A percentile compares a stretch with the other conserved stretches of the same genome.
Evolutionary conservation across 2,329 filamentous ascomycete species (phyloP).

Genomic region (Fusarium poae): DNA sequence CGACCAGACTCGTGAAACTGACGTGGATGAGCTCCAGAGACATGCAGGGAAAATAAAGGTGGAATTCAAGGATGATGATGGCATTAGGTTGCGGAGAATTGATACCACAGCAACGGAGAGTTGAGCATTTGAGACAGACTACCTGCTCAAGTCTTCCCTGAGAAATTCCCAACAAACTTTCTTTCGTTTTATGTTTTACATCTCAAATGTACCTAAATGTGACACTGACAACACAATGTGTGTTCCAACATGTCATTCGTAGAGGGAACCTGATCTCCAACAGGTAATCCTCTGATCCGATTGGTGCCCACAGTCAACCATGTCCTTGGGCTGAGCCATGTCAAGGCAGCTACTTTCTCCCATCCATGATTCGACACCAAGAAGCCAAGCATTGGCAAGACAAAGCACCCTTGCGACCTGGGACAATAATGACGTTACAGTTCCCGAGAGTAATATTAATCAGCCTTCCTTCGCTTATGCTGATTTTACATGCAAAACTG

Average conservation of each 20-base stretch:
- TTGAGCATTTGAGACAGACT: no score
- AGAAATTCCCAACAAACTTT: no score
- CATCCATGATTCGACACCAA: constrained; percentile 22
- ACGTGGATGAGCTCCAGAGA: neutral
- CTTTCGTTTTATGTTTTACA: no score
- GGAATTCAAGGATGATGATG: neutral
- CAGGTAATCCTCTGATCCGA: neutral
- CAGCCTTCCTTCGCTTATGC: constrained; percentile 6
- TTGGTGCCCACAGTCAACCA: constrained; percentile 21
- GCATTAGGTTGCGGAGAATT: neutral
- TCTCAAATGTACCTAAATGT: no score
- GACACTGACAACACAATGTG: no score
- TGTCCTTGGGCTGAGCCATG: neutral
- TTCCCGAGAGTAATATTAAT: constrained; percentile 1
- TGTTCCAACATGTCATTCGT: no score
- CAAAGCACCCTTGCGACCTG: constrained; percentile 6
- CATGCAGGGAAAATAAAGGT: neutral
- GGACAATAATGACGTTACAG: constrained; percentile 21
- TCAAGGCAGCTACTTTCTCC: constrained; percentile 34
- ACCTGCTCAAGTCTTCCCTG: no score
- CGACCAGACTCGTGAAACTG: neutral
- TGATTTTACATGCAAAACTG: neutral
- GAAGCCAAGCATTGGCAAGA: constrained; percentile 18
- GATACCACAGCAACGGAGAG: neutral
- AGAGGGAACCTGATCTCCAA: no score